These are phyloP conservation scores for Domatiomyces globalis DNA, from an alignment of 2,329 filamentous ascomycete genomes.

Conservation along the genomic window DNA sequence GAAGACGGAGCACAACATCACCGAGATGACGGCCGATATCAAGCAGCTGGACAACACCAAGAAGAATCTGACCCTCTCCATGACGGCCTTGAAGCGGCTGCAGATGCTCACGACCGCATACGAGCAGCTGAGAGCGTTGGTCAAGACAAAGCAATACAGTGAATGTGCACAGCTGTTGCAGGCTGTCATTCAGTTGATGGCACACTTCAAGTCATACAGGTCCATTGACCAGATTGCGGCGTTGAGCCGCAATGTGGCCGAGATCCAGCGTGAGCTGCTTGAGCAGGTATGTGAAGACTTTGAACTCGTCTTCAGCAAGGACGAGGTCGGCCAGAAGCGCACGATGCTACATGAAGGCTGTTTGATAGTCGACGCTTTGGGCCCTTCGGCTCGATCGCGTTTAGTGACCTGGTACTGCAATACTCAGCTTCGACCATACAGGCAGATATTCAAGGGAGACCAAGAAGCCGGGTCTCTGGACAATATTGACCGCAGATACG, in stretches of 20 bases:
- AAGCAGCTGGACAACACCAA: conserved; percentile 95
- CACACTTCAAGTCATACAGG: conserved; percentile 93
- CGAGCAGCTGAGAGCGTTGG: conserved; percentile 75
- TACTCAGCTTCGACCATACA: conserved; percentile 86
- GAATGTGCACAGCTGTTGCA: conserved; percentile 89
- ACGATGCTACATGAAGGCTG: conserved; percentile 72
- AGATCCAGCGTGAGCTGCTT: conserved; percentile 78
- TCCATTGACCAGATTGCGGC: conserved; percentile 97
- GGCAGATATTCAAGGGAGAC: conserved; percentile 87
- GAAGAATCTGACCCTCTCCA: conserved; percentile 86
- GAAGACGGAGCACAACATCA: conserved; percentile 89
- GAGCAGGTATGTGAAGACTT: conserved; percentile 99
- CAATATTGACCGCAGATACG: conserved; percentile 87
- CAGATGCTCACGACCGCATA: conserved; percentile 99
- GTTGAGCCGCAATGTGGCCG: conserved; percentile 79
- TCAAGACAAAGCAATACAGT: conserved; percentile 76
- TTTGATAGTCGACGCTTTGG: conserved; percentile 84
- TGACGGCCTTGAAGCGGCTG: conserved; percentile 91
- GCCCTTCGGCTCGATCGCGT: conserved; percentile 67
- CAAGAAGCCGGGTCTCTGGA: conserved; percentile 93
- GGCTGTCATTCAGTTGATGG: conserved; percentile 93
- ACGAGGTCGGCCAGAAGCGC: conserved; percentile 57
- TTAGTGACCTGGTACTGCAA: conserved; percentile 97
- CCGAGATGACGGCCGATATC: conserved; percentile 97
- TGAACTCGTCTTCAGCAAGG: conserved; percentile 83